These are phyloP conservation scores for Trichoderma sp. DNA, from an alignment of 2,329 filamentous ascomycete species.

Conservation along the genomic window DNA sequence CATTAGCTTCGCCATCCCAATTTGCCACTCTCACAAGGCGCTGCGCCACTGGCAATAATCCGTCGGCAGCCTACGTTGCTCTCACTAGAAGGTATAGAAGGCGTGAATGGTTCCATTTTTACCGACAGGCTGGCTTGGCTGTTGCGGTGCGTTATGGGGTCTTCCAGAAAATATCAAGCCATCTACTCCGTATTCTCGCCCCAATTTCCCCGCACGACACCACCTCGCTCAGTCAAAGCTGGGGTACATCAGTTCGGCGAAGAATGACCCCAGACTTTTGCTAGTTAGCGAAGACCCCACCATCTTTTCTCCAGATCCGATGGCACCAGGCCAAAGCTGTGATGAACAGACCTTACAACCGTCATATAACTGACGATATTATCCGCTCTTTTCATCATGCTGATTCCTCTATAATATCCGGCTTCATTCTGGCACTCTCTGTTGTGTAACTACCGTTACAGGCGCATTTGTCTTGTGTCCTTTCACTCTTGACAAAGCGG, in stretches of 20 bases:
- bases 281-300: slow-evolving; percentile 21
- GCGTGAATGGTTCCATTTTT: background rate
- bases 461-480: background rate
- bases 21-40: background rate
- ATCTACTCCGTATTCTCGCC: slow-evolving; percentile 6
- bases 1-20: background rate
- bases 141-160: background rate
- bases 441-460: background rate
- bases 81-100: background rate
- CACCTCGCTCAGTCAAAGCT: slow-evolving; percentile 4
- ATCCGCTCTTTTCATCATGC: background rate
- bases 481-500: background rate
- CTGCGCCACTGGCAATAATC: slow-evolving; percentile 16
- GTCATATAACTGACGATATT: slow-evolving; percentile 13
- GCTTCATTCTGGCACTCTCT: background rate
- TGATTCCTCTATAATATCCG: background rate
- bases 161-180: background rate
- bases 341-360: background rate
- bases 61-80: background rate
- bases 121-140: background rate
- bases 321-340: slow-evolving; percentile 8
- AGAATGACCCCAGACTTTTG: slow-evolving; percentile 7
- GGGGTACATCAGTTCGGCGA: slow-evolving; percentile 12
- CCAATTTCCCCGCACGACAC: slow-evolving; percentile 18
- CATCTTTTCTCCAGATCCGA: slow-evolving; percentile 22